Evolutionary conservation across 1,284 basidiomycete genomes (phyloP).

Genomic region (Sporisorium iseilematis-ciliati): DNA sequence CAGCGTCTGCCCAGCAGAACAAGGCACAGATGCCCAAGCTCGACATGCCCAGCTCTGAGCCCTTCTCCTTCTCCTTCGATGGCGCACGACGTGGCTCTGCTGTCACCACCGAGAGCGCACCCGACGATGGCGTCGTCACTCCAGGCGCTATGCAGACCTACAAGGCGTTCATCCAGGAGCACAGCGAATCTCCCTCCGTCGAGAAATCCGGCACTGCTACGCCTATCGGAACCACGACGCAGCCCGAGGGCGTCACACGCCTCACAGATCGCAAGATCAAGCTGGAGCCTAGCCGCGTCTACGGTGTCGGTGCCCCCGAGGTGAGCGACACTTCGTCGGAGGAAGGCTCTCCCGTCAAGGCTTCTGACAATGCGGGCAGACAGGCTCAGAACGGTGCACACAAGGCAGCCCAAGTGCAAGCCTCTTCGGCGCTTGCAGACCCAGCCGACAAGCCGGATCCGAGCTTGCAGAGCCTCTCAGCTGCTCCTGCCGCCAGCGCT

Average conservation of each 20-base stretch:
- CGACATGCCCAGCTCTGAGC: slow-evolving; percentile 63
- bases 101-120: slow-evolving; percentile 13
- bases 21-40: slow-evolving; percentile 54
- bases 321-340: slow-evolving; percentile 48
- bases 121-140: slow-evolving; percentile 46
- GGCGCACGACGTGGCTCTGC: slow-evolving; percentile 29
- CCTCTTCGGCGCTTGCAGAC: slow-evolving; percentile 39
- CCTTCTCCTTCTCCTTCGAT: slow-evolving; percentile 57
- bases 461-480: slow-evolving; percentile 30
- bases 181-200: slow-evolving; percentile 30
- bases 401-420: slow-evolving; percentile 46
- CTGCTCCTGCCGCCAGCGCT: slow-evolving; percentile 11
- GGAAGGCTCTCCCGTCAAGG: slow-evolving; percentile 33
- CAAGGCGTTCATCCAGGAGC: slow-evolving; percentile 39
- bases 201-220: slow-evolving; percentile 28
- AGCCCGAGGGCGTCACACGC: slow-evolving; percentile 37
- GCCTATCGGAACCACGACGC: slow-evolving; percentile 23
- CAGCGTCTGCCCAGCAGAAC: slow-evolving; percentile 10
- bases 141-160: slow-evolving; percentile 56
- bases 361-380: slow-evolving; percentile 1
- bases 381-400: slow-evolving; percentile 32
- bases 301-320: slow-evolving; percentile 41
- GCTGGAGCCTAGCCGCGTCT: slow-evolving; percentile 49
- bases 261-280: slow-evolving; percentile 52
- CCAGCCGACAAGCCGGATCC: slow-evolving; percentile 42